A percentile compares a stretch with the other conserved stretches of the same genome.
These are phyloP conservation scores for Candida maltosa DNA, from an alignment of 805 yeast genomes.

Conservation along the genomic window DNA sequence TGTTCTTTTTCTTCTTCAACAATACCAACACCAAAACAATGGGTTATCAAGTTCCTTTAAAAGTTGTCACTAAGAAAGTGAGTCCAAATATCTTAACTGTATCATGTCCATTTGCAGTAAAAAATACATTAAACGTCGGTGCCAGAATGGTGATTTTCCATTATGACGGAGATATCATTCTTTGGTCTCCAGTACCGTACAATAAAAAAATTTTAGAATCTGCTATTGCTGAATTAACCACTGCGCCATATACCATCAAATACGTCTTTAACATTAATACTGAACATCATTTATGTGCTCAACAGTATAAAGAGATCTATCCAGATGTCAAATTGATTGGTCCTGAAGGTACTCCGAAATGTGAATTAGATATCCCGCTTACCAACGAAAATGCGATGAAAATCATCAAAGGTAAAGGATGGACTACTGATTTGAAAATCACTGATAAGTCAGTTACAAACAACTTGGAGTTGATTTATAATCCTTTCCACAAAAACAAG, in stretches of 20 bases:
- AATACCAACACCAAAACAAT: neutral
- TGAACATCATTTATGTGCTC: conserved; percentile 63
- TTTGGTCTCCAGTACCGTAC: conserved; percentile 58
- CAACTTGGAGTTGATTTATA: conserved; percentile 50
- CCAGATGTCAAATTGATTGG: conserved; percentile 55
- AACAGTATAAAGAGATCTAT: conserved; percentile 45
- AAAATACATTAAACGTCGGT: conserved; percentile 30
- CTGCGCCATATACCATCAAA: conserved; percentile 35
- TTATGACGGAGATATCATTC: conserved; percentile 29
- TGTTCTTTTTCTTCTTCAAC: no score
- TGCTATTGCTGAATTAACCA: conserved; percentile 28
- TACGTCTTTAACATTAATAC: conserved; percentile 57
- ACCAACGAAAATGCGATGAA: conserved; percentile 30
- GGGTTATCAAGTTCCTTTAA: conserved; percentile 4
- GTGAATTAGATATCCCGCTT: conserved; percentile 41
- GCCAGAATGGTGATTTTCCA: conserved; percentile 40
- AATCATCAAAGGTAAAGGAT: conserved; percentile 15
- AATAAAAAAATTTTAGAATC: conserved; percentile 42
- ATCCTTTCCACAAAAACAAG: conserved; percentile 53
- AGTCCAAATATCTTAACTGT: conserved; percentile 32
- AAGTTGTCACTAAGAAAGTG: conserved; percentile 25
- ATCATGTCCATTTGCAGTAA: conserved; percentile 28
- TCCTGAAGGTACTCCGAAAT: conserved; percentile 34
- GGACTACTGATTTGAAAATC: conserved; percentile 29
- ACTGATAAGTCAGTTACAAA: conserved; percentile 31